A percentile compares a stretch with the other conserved stretches of the same genome.
phyloP scores from a whole-genome alignment of 2,329 filamentous ascomycete genomes.

The Arthrobotrys pseudoclavata region DNA sequence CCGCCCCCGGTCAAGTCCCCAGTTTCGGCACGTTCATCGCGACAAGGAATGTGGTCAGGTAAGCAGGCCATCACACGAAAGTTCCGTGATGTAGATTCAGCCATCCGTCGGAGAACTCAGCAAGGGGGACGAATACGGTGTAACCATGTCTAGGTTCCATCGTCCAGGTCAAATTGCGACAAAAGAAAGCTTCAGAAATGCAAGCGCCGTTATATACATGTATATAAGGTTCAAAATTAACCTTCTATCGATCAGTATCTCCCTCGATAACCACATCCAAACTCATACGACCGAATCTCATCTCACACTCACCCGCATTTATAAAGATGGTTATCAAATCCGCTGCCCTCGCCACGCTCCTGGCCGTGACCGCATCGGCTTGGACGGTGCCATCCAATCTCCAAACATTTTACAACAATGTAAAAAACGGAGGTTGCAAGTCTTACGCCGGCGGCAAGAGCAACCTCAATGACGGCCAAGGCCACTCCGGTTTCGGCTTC shows the following conservation, averaged over 20 bases:
- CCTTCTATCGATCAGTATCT: background rate
- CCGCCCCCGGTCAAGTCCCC: background rate
- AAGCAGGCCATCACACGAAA: conserved; percentile 5
- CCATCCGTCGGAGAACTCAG: background rate
- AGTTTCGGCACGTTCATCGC: background rate
- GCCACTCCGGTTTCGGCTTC: conserved; percentile 66
- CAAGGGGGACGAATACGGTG: background rate
- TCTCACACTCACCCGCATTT: background rate
- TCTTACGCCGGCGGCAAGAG: conserved; percentile 33
- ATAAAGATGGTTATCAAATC: conserved; percentile 32
- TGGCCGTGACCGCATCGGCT: conserved; percentile 19
- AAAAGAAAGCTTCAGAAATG: background rate
- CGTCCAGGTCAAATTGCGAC: background rate
- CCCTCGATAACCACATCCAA: background rate
- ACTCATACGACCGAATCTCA: background rate
- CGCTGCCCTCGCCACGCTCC: conserved; percentile 10
- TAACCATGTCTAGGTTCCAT: conserved; percentile 9
- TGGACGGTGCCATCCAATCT: conserved; percentile 42
- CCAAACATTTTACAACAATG: conserved; percentile 52
- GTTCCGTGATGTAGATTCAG: background rate
- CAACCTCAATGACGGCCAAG: conserved; percentile 60
- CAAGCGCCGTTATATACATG: background rate
- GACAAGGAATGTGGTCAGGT: background rate
- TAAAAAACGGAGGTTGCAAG: conserved; percentile 53
- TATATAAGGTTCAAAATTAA: background rate